phyloP scores from a whole-genome alignment of 192 early-diverging fungal genomes.

The Powellomyces hirtus region DNA sequence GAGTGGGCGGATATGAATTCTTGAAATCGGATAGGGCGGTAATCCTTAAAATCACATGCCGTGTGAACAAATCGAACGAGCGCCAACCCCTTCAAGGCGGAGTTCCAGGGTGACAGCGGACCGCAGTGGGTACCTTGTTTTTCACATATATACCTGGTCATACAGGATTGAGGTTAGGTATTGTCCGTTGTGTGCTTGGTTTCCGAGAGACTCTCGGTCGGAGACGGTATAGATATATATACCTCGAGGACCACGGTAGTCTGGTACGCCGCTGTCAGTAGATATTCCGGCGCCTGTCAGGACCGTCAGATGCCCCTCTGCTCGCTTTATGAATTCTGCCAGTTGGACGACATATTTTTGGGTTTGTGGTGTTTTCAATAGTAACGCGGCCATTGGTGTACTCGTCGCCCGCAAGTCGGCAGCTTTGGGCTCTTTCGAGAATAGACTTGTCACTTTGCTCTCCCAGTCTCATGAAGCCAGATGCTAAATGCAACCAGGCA shows the following conservation, averaged over 20 bases:
- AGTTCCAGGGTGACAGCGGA: too few relatives aligned
- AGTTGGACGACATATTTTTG: background rate
- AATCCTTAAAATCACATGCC: constrained; percentile 35
- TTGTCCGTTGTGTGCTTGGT: too few relatives aligned
- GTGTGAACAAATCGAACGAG: background rate
- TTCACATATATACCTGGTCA: constrained; percentile 37
- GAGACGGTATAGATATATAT: too few relatives aligned
- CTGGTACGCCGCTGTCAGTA: constrained; percentile 64
- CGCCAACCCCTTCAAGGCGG: background rate
- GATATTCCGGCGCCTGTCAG: constrained; percentile 48
- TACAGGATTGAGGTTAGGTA: too few relatives aligned
- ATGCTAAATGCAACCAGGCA: too few relatives aligned
- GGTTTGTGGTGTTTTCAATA: background rate
- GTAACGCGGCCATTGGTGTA: background rate
- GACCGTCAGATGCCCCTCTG: background rate
- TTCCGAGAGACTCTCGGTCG: constrained; percentile 38
- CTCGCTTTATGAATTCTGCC: background rate
- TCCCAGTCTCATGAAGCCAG: too few relatives aligned
- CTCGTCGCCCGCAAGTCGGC: background rate
- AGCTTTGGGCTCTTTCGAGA: background rate
- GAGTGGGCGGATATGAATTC: constrained; percentile 54
- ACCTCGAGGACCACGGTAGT: constrained; percentile 74
- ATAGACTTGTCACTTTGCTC: too few relatives aligned
- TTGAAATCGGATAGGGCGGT: constrained; percentile 83
- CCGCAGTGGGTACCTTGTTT: constrained; percentile 1